These are phyloP conservation scores for Ogataea glucozyma DNA, from an alignment of 805 yeast species.

Conservation along the genomic window DNA sequence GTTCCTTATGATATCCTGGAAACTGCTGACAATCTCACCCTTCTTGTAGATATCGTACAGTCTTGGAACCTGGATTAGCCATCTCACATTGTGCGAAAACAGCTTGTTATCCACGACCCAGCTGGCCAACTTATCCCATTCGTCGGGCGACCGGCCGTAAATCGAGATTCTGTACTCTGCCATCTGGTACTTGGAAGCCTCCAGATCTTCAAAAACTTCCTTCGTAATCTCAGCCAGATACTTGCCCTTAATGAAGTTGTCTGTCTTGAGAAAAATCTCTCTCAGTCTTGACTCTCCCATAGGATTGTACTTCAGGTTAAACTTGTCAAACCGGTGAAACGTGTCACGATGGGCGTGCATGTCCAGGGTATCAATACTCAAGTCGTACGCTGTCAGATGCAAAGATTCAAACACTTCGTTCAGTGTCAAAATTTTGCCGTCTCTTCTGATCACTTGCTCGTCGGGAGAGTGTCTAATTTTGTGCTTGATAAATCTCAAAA, in stretches of 20 bases:
- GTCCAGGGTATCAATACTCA: slow-evolving; percentile 94
- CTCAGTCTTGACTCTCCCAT: slow-evolving; percentile 97
- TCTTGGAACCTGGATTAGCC: slow-evolving; percentile 96
- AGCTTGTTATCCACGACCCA: slow-evolving; percentile 95
- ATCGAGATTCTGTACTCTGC: slow-evolving; percentile 94
- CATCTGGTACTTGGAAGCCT: slow-evolving; percentile 94
- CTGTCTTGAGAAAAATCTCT: slow-evolving; percentile 94
- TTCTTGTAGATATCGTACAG: slow-evolving; percentile 86
- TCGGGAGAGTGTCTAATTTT: slow-evolving; percentile 84
- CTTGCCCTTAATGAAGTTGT: slow-evolving; percentile 83
- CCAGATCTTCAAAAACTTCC: slow-evolving; percentile 93
- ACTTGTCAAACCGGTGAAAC: slow-evolving; percentile 96
- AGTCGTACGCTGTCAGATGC: slow-evolving; percentile 88
- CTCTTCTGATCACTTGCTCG: slow-evolving; percentile 92
- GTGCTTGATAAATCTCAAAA: slow-evolving; percentile 90
- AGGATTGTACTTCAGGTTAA: slow-evolving; percentile 95
- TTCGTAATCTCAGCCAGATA: slow-evolving; percentile 91
- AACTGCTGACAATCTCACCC: slow-evolving; percentile 65
- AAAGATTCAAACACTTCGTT: slow-evolving; percentile 90
- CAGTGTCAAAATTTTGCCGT: slow-evolving; percentile 82
- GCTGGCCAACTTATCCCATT: slow-evolving; percentile 93
- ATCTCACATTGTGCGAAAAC: slow-evolving; percentile 90
- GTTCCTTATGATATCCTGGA: slow-evolving; percentile 76
- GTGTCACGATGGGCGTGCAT: slow-evolving; percentile 99
- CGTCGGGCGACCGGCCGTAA: slow-evolving; percentile 85